phyloP scores from a whole-genome alignment of 192 early-diverging fungal species.

The Linnemannia zychae region DNA sequence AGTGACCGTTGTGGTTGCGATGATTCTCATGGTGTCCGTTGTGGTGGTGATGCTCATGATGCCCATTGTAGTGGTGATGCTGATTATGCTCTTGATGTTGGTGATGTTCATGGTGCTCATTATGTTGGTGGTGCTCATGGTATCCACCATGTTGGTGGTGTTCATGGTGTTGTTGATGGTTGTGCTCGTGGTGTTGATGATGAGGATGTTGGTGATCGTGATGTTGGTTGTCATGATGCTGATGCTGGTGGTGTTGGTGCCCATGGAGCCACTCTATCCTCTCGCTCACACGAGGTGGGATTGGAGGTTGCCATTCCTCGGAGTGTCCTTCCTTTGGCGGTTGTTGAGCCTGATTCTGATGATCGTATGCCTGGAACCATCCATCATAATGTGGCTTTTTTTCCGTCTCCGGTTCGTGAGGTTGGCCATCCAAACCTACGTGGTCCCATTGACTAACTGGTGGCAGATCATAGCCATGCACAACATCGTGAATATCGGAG shows the following conservation, averaged over 20 bases:
- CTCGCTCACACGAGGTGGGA: constrained; percentile 17
- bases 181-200: neutral
- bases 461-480: constrained; percentile 50
- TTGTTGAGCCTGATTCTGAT: constrained; percentile 45
- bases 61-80: neutral
- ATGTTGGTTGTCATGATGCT: constrained; percentile 13
- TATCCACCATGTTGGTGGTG: constrained; percentile 18
- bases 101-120: constrained; percentile 28
- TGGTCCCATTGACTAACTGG: constrained; percentile 66
- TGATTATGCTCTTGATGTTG: no score
- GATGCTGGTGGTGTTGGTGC: constrained; percentile 28
- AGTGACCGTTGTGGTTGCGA: constrained; percentile 21
- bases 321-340: neutral
- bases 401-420: constrained; percentile 62
- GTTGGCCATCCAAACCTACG: constrained; percentile 65
- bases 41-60: constrained; percentile 29
- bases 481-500: constrained; percentile 40
- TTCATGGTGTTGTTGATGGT: constrained; percentile 10
- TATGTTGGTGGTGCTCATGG: constrained; percentile 11
- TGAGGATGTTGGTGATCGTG: constrained; percentile 20
- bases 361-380: constrained; percentile 60
- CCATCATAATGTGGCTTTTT: constrained; percentile 64
- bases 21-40: constrained; percentile 4
- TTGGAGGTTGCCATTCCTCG: constrained; percentile 21
- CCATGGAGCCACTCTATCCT: constrained; percentile 12